Base-by-base conservation (phyloP, 176 grass and related monocot species). In the Hsuehochloa calcarea region DNA sequence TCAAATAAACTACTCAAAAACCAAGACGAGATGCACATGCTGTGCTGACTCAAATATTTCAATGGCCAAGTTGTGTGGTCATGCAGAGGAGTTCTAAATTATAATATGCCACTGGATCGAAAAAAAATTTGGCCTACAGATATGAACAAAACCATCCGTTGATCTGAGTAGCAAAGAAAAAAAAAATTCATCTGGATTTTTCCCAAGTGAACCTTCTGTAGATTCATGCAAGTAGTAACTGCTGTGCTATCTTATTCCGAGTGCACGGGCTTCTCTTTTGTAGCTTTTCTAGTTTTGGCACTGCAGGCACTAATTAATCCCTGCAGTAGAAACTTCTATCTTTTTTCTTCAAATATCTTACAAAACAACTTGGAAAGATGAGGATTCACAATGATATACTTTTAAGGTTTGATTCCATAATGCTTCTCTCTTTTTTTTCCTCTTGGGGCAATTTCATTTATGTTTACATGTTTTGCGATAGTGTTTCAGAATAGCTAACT, bases 191-290 rank as follows among this genome's bases (percentile, higher is more conserved):
- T 64, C 58, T 90, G 83, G 88, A 86, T 82, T 77, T 77, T 90
- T 40, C 20, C 40, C 39, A 49, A 41, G 60, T 87, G 87, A 89
- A 92, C 79, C 68, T 92, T 92, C 83, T 84, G 45, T 86, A 83
- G 79, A 80, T 83, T 82, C 83, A 91, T 68, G 75, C 63, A 76
- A 52, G 1, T 44, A 65, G 67, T 64, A 72, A 51, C 13, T 80
- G 25, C 0, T 73, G 56, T 76, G 14, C 14, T 81, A 81, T 81
- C 52, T 82, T 70, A 64, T 47, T 86, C 65, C 65, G 46, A 39
- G 52, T 72, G 68, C 68, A 58, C 58, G 67, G 26, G 83, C 65
- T 82, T 86, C 70, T 46, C 65, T 86, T 84, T 75, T 87, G 74
- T 84, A 75, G 4, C 9, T 40, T 85, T 69, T 66, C 63, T 66